Conservation (phyloP, 75 land plant species). For the Chamaecyparis obtusa region DNA sequence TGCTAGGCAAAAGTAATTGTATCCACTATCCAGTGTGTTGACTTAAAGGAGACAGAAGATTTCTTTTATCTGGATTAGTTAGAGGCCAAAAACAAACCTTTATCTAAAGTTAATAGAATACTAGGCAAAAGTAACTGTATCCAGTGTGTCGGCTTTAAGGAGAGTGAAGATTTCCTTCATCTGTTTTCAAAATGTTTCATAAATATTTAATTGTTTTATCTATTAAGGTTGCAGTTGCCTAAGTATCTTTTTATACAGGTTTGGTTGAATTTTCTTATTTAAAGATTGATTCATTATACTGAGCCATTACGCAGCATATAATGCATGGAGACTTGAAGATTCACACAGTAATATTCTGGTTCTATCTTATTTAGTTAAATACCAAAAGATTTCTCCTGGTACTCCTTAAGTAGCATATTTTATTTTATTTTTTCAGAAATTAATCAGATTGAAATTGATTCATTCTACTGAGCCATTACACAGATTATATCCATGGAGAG, state of each 20-base stretch:
- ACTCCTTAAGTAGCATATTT: too few species aligned
- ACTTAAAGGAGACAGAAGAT: background rate
- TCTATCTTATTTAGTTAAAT: too few species aligned
- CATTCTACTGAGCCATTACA: too few species aligned
- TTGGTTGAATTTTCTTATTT: slow-evolving; percentile 31
- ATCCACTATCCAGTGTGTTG: background rate
- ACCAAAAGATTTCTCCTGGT: too few species aligned
- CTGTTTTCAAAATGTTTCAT: background rate
- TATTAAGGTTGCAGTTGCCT: background rate
- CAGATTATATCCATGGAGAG: too few species aligned
- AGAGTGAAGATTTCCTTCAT: background rate
- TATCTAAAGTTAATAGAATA: background rate
- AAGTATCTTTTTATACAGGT: slow-evolving; percentile 41
- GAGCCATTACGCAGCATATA: too few species aligned
- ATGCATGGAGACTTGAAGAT: too few species aligned
- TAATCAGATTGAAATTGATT: too few species aligned
- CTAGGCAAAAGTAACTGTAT: background rate
- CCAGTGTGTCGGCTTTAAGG: too few species aligned
- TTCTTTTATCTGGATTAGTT: background rate
- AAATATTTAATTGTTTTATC: background rate
- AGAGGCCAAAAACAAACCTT: background rate
- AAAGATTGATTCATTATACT: too few species aligned
- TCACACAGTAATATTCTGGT: too few species aligned
- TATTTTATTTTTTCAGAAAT: too few species aligned
- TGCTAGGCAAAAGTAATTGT: background rate